Evolutionary conservation across 805 yeast species (phyloP).

Genomic region (Suhomyces kilbournensis): DNA sequence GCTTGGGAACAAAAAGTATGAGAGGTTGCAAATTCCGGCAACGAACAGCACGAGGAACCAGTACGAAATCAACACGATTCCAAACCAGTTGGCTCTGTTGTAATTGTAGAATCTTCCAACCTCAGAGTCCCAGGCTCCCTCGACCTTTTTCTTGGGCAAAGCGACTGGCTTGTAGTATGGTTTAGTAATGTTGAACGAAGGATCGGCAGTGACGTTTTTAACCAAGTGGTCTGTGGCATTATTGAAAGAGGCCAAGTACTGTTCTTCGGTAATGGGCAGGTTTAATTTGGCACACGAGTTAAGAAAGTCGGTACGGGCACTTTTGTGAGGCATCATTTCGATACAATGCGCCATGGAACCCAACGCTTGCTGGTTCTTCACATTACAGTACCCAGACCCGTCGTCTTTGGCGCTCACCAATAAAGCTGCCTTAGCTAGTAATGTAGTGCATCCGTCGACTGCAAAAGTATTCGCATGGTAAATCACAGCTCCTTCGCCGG

Average conservation of each 20-base stretch:
- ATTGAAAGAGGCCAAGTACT: conserved; percentile 32
- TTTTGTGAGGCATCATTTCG: conserved; percentile 17
- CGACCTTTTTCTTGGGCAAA: conserved; percentile 20
- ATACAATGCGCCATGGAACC: conserved; percentile 39
- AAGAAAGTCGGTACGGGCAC: conserved; percentile 18
- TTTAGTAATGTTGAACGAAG: conserved; percentile 26
- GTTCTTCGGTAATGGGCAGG: conserved; percentile 24
- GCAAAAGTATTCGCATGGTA: conserved; percentile 24
- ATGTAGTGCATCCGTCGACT: conserved; percentile 22
- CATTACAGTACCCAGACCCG: conserved; percentile 29
- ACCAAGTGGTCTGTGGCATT: conserved; percentile 42
- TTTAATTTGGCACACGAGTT: conserved; percentile 14
- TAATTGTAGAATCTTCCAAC: conserved; percentile 28
- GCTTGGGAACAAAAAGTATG: conserved; percentile 20
- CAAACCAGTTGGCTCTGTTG: conserved; percentile 40
- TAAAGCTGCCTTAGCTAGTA: conserved; percentile 23
- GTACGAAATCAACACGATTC: conserved; percentile 28
- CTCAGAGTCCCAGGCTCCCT: conserved; percentile 25
- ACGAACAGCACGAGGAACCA: conserved; percentile 29
- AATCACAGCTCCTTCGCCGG: conserved; percentile 5
- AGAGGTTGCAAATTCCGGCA: conserved; percentile 31
- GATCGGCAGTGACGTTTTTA: conserved; percentile 25
- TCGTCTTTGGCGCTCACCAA: conserved; percentile 26
- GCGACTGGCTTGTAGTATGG: conserved; percentile 36
- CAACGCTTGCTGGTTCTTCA: conserved; percentile 35